Percentiles rank a stretch among this genome's conserved stretches.
These are phyloP conservation scores for Lentinula edodes DNA, from an alignment of 768 basidiomycete genomes.

Conservation along the genomic window DNA sequence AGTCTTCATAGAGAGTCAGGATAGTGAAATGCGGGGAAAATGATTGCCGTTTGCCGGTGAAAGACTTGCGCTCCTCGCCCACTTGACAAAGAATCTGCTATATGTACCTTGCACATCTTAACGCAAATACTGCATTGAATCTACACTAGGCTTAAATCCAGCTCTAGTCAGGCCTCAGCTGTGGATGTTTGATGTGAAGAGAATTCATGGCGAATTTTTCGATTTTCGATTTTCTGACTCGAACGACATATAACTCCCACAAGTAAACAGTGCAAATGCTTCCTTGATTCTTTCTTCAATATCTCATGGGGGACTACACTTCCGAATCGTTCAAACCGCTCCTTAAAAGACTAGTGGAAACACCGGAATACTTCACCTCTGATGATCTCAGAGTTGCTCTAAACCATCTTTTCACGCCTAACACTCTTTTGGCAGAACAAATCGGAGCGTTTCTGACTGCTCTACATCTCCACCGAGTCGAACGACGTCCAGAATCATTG, in stretches of 20 bases:
- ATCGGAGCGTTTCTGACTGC: constrained; percentile 90
- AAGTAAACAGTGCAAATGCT: background rate
- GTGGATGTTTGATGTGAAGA: too few relatives aligned
- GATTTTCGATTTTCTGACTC: background rate
- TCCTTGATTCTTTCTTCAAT: background rate
- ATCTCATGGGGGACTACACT: constrained; percentile 11
- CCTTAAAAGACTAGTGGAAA: constrained; percentile 72
- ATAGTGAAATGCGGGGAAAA: background rate
- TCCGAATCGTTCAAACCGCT: constrained; percentile 66
- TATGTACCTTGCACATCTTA: too few relatives aligned
- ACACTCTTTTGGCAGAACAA: constrained; percentile 62
- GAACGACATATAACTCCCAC: background rate
- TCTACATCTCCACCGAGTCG: constrained; percentile 74
- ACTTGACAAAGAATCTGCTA: background rate
- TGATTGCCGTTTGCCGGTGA: background rate
- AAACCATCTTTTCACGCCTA: constrained; percentile 66
- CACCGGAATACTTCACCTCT: constrained; percentile 77
- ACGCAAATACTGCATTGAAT: too few relatives aligned
- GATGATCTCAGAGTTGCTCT: constrained; percentile 72
- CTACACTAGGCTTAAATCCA: too few relatives aligned
- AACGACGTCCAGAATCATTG: constrained; percentile 70
- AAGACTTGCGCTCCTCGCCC: too few relatives aligned
- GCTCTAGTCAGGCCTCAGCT: too few relatives aligned
- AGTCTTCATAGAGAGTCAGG: too few relatives aligned
- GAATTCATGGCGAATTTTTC: background rate